phyloP scores from a whole-genome alignment of 2,329 filamentous ascomycete genomes.

The Magnaporthiopsis rhizophila region DNA sequence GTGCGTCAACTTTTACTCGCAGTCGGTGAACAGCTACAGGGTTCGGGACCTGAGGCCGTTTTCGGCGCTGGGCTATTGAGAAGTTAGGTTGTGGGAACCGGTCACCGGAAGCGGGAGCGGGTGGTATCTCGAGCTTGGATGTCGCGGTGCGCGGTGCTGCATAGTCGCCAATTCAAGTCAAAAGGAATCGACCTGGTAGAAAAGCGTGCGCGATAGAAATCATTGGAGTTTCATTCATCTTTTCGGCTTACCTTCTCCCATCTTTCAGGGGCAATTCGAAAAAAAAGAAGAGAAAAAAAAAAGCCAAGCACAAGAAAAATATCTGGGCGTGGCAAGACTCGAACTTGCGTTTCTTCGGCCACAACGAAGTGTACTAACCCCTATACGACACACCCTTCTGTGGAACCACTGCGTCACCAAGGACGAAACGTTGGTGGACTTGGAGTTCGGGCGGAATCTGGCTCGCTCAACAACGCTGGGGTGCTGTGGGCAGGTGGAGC shows the following conservation, averaged over 20 bases:
- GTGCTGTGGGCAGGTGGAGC: no score
- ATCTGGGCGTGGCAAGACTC: conserved; percentile 9
- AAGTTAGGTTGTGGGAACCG: not conserved
- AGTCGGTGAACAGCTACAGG: not conserved
- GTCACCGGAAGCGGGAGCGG: not conserved
- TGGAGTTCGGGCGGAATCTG: not conserved
- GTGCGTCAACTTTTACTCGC: not conserved
- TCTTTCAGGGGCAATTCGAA: no score
- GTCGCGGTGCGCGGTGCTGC: not conserved
- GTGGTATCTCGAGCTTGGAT: not conserved
- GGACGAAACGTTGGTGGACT: no score
- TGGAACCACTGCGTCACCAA: not conserved
- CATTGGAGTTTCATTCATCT: no score
- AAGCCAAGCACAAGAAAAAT: not conserved
- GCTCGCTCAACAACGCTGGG: not conserved
- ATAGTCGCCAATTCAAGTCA: not conserved
- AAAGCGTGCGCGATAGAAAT: no score
- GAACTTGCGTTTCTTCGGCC: conserved; percentile 8
- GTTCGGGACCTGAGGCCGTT: not conserved
- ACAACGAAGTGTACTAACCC: conserved; percentile 9
- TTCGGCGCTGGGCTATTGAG: not conserved
- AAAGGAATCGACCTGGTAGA: no score
- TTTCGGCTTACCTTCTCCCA: no score
- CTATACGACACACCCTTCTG: conserved; percentile 8
- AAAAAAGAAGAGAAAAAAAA: not conserved